Base-by-base conservation (phyloP, 371 early-diverging fungal species). In the Saksenaea oblongispora region DNA sequence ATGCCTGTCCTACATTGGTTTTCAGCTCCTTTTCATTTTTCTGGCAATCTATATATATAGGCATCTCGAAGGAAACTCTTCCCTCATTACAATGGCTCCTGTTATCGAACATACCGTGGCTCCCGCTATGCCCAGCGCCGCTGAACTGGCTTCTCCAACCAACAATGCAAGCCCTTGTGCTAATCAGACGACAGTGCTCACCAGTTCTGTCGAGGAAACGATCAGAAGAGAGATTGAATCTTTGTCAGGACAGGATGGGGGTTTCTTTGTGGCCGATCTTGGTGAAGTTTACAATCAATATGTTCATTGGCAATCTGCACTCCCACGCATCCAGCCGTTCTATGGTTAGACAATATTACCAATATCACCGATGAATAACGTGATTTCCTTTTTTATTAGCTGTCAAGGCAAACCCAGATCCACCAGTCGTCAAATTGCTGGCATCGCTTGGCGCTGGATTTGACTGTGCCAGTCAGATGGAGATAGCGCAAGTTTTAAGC, bases 361-460 rank as follows among this genome's bases (percentile, higher is more conserved):
- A 54, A 39, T 39, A 14, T 14, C 27, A 7, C 31, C n/a, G 61
- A 7, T 24, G 24, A 28, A 62, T 60, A 44, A 61, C n/a, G n/a
- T 59, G 54, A 37, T 59, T 14, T 39, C 57, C 36, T 17, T 58
- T 34, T 51, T 41, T 9, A 24, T 61, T 61, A 91, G 96, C 97
- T 51, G 91, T 97, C 72, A 98, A 98, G 80, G 96, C 96, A 71
- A 95, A 95, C 78, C 96, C 98, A 27, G 97, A 98, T 74, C 88
- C 88, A 15, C 82, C 84, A 68, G 87, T 98, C 22, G 71, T 96
- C 64, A 86, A 87, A 69, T 85, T 93, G 17, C 79, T 98, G 57
- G 93, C 90, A 34, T 79, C 83, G 14, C 75, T 95, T 47, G 97
- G 96, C 17, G 84, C 87, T 35, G 95, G 96, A 10, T 98, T 98